These are phyloP conservation scores for Pythium vanterpoolii DNA, from an alignment of 352 stramenopile genomes.

Conservation along the genomic window DNA sequence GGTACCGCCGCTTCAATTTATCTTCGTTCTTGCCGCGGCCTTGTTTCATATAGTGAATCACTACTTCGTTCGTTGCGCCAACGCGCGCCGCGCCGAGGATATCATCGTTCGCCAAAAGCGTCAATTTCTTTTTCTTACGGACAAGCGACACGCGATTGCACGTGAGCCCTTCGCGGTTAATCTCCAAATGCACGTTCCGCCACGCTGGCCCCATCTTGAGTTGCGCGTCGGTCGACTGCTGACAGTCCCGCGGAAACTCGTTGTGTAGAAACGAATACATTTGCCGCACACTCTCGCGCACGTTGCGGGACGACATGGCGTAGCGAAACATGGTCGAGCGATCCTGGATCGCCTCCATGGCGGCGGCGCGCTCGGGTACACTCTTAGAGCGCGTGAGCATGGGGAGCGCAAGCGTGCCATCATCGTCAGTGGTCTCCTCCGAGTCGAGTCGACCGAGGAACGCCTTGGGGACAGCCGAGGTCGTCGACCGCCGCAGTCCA, in stretches of 20 bases:
- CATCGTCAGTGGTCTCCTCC: constrained; percentile 11
- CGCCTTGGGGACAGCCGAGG: constrained; percentile 40
- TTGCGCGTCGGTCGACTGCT: constrained; percentile 28
- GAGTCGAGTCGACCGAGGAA: constrained; percentile 1
- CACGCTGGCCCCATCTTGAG: constrained; percentile 50
- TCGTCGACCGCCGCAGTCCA: constrained; percentile 47
- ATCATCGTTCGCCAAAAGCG: constrained; percentile 50
- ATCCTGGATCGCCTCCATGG: constrained; percentile 54
- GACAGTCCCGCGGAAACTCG: constrained; percentile 52
- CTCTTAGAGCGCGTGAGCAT: constrained; percentile 48
- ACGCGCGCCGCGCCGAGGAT: constrained; percentile 63
- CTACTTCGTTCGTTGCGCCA: constrained; percentile 31
- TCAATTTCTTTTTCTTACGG: constrained; percentile 50
- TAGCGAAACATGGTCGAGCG: constrained; percentile 58
- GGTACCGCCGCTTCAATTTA: constrained; percentile 48
- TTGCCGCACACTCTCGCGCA: constrained; percentile 59
- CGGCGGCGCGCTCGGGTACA: constrained; percentile 48
- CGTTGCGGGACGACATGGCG: constrained; percentile 45
- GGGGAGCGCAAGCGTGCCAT: not conserved
- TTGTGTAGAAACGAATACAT: constrained; percentile 60
- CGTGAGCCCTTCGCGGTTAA: constrained; percentile 57
- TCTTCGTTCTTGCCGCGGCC: constrained; percentile 51
- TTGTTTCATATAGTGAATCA: constrained; percentile 65
- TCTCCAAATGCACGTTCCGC: constrained; percentile 52
- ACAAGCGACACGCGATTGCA: constrained; percentile 58